These are phyloP conservation scores for Ogataea parapolymorpha DNA, from an alignment of 805 yeast species.

Conservation along the genomic window DNA sequence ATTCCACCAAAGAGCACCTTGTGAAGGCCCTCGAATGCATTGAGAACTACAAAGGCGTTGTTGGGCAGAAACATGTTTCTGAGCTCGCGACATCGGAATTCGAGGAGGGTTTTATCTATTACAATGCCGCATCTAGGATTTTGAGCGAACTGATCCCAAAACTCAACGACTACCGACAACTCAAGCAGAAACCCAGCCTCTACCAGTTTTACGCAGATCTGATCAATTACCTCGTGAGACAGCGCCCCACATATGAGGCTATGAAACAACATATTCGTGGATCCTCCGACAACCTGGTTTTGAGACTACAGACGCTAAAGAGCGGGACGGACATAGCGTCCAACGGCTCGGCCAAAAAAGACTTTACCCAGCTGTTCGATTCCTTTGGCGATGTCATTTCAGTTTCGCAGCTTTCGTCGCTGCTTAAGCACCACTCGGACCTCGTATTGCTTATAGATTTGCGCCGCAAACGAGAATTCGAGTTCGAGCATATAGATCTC, in stretches of 20 bases:
- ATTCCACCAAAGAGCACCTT: conserved; percentile 18
- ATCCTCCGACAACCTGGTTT: conserved; percentile 11
- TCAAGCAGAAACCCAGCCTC: conserved; percentile 11
- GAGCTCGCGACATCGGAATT: conserved; percentile 8
- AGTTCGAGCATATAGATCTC: conserved; percentile 56
- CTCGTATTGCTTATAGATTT: conserved; percentile 66
- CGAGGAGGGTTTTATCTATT: conserved; percentile 28
- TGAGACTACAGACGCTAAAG: conserved; percentile 23
- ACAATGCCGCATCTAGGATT: conserved; percentile 26
- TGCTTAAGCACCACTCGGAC: conserved; percentile 30
- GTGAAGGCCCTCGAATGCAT: conserved; percentile 28
- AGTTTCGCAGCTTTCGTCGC: conserved; percentile 23
- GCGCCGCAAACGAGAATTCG: conserved; percentile 58
- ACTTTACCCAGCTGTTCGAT: neutral
- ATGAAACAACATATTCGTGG: conserved; percentile 6
- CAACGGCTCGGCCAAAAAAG: neutral
- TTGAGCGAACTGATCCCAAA: conserved; percentile 26
- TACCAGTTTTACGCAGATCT: conserved; percentile 20
- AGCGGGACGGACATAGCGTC: conserved; percentile 2
- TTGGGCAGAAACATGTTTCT: conserved; percentile 4
- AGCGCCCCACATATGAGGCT: conserved; percentile 16
- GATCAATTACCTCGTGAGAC: conserved; percentile 16
- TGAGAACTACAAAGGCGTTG: conserved; percentile 20
- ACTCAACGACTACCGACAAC: conserved; percentile 13
- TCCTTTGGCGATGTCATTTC: conserved; percentile 10